These are phyloP conservation scores for Begonia fuchsioides DNA, from an alignment of 306 rosid species.

Conservation along the genomic window DNA sequence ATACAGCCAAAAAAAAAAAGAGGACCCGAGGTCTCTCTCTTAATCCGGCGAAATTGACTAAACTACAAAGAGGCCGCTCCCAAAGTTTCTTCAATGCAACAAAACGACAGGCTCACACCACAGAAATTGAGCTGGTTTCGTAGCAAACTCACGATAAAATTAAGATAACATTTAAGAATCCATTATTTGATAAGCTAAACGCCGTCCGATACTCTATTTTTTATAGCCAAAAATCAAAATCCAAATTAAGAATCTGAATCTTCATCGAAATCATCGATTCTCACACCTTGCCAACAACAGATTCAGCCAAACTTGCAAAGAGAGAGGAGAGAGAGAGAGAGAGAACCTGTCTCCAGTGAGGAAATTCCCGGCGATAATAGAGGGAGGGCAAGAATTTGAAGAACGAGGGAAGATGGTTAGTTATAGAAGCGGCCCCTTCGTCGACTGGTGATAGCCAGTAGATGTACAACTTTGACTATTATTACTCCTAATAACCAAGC, in stretches of 20 bases:
- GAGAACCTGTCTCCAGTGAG: background rate
- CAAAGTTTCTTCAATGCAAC: constrained; percentile 1
- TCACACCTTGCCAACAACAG: background rate
- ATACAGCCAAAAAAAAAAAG: too few species aligned
- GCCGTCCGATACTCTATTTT: background rate
- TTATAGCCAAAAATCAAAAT: background rate
- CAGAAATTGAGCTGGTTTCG: background rate
- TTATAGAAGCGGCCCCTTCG: too few species aligned
- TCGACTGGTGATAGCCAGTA: too few species aligned
- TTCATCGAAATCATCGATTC: background rate
- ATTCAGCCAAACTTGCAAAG: background rate
- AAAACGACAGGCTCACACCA: background rate
- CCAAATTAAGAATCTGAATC: background rate
- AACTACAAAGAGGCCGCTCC: background rate
- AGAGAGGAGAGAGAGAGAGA: background rate
- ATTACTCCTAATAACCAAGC: too few species aligned
- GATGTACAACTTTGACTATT: too few species aligned
- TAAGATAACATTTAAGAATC: background rate
- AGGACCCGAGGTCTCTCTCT: too few species aligned
- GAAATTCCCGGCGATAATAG: background rate
- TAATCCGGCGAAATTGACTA: too few species aligned
- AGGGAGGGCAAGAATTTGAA: background rate
- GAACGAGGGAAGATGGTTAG: too few species aligned
- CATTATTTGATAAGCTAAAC: background rate
- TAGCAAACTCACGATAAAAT: background rate